phyloP scores from a whole-genome alignment of 306 rosid species.

The Cucumis hystrix region DNA sequence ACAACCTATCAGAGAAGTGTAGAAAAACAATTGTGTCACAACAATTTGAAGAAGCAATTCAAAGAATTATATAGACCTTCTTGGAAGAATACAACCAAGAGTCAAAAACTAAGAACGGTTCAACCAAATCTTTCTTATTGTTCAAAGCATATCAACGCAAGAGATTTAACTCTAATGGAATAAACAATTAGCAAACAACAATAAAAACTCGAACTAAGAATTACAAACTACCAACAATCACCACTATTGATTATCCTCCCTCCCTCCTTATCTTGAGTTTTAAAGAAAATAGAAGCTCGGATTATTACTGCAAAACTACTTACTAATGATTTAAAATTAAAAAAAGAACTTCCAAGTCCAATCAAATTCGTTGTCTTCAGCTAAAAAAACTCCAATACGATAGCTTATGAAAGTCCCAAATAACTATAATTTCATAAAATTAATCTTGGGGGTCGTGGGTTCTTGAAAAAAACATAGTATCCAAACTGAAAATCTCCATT shows the following conservation, averaged over 20 bases:
- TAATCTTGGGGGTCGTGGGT: no score
- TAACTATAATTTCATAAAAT: not conserved
- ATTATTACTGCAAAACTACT: not conserved
- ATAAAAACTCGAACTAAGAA: not conserved
- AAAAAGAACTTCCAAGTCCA: not conserved
- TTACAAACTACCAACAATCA: not conserved
- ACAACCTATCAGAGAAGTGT: slow-evolving; percentile 43
- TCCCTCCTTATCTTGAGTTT: not conserved
- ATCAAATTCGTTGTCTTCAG: not conserved
- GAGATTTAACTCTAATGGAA: not conserved
- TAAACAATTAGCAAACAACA: not conserved
- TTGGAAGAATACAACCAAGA: not conserved
- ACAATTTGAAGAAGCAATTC: not conserved
- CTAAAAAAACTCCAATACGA: not conserved
- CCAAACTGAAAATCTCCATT: no score
- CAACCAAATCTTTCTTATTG: not conserved
- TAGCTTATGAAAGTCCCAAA: not conserved
- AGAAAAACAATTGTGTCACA: not conserved
- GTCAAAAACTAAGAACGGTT: not conserved
- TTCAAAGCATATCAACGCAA: not conserved
- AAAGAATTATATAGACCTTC: not conserved
- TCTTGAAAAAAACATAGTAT: no score
- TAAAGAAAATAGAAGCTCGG: not conserved
- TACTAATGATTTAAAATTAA: not conserved
- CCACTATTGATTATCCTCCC: not conserved